These are phyloP conservation scores for Plasmopara viticola DNA, from an alignment of 352 stramenopile species.

Conservation along the genomic window DNA sequence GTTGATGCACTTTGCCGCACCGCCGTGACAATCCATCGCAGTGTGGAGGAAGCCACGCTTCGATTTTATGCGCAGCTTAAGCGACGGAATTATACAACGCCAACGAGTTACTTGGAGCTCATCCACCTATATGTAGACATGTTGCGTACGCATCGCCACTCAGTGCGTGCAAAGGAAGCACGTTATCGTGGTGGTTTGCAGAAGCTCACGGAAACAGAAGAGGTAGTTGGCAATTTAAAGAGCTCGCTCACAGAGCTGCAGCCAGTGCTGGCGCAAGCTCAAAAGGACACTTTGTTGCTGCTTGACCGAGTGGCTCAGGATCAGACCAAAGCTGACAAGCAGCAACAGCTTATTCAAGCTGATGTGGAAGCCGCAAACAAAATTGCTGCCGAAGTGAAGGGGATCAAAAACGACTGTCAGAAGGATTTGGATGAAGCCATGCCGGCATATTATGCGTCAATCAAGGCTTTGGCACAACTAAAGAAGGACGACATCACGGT, in stretches of 20 bases:
- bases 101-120: constrained; percentile 94
- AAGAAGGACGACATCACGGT: constrained; percentile 92
- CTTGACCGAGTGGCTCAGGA: constrained; percentile 87
- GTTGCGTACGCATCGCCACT: constrained; percentile 76
- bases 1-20: constrained; percentile 89
- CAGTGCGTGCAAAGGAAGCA: constrained; percentile 80
- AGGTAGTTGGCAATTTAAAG: constrained; percentile 90
- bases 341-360: constrained; percentile 87
- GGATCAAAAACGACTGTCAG: constrained; percentile 92
- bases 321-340: constrained; percentile 87
- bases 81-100: constrained; percentile 92
- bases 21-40: constrained; percentile 91
- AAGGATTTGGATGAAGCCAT: constrained; percentile 90
- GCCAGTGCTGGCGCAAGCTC: constrained; percentile 84
- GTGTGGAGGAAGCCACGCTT: constrained; percentile 81
- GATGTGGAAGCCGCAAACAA: constrained; percentile 88
- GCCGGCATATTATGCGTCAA: constrained; percentile 87
- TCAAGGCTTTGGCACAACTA: constrained; percentile 86
- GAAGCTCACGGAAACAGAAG: constrained; percentile 91
- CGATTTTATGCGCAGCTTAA: constrained; percentile 80
- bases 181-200: constrained; percentile 82
- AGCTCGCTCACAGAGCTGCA: constrained; percentile 88
- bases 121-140: constrained; percentile 92
- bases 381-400: constrained; percentile 88
- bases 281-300: constrained; percentile 81